These are phyloP conservation scores for Oryza meridionalis DNA, from an alignment of 176 grass and related monocot genomes.

Conservation along the genomic window DNA sequence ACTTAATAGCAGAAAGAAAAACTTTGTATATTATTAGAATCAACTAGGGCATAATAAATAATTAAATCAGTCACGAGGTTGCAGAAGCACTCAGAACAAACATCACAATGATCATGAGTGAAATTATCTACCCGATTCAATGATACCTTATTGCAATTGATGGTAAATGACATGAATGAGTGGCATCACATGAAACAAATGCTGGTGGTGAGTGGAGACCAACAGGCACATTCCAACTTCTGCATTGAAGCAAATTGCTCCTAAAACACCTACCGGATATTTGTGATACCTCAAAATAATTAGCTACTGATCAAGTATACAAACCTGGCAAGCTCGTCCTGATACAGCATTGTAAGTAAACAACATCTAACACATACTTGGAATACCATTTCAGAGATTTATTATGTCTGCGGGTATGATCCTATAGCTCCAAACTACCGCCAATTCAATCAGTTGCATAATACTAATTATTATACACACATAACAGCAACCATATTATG, in stretches of 20 bases:
- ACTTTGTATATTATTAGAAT: slow-evolving; percentile 7
- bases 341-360: neutral
- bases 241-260: neutral
- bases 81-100: neutral
- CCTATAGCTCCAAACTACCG: neutral
- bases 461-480: neutral
- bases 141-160: neutral
- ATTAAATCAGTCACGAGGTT: neutral
- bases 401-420: neutral
- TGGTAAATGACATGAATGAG: slow-evolving; percentile 2
- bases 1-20: neutral
- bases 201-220: neutral
- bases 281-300: too few species aligned
- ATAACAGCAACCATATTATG: slow-evolving; percentile 14
- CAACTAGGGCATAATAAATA: slow-evolving; percentile 5
- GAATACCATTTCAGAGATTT: neutral
- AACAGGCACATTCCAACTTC: neutral
- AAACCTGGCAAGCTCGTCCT: neutral
- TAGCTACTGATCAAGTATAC: neutral
- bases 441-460: neutral
- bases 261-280: neutral
- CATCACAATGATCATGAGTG: neutral
- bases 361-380: neutral
- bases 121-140: neutral
- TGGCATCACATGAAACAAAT: slow-evolving; percentile 8